A percentile compares a stretch with the other conserved stretches of the same genome.
Conservation (phyloP, 1,139 yeast species). For the Nakaseomyces delphensis region DNA sequence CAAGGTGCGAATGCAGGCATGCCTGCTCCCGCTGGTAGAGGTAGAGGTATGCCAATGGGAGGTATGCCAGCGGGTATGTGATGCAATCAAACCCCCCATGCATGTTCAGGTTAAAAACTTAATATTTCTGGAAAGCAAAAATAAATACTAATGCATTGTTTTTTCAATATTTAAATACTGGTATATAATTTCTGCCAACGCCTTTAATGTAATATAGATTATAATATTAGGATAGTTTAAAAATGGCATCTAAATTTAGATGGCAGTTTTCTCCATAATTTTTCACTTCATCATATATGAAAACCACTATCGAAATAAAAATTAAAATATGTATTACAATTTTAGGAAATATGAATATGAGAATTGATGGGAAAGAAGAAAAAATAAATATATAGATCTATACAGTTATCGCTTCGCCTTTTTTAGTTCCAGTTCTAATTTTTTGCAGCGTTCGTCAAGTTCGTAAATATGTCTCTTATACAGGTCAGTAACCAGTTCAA, state of each 20-base stretch:
- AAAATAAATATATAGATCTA: not conserved
- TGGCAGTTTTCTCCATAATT: no score
- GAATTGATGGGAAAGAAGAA: not conserved
- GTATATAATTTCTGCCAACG: slow-evolving; percentile 2
- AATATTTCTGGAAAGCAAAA: not conserved
- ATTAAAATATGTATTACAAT: not conserved
- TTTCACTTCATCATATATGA: no score
- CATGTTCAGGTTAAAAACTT: no score
- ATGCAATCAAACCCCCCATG: not conserved
- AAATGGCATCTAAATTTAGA: not conserved
- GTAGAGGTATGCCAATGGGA: slow-evolving; percentile 54
- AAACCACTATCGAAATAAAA: no score
- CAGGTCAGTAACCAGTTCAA: slow-evolving; percentile 81
- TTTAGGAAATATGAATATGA: not conserved
- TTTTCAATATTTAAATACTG: not conserved
- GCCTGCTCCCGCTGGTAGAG: slow-evolving; percentile 46
- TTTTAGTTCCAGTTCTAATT: slow-evolving; percentile 15
- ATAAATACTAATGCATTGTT: not conserved
- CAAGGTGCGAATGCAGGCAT: slow-evolving; percentile 46
- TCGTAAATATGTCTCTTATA: slow-evolving; percentile 76
- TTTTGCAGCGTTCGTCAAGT: slow-evolving; percentile 40
- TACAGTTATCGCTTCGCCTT: slow-evolving; percentile 1
- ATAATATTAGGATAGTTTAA: not conserved
- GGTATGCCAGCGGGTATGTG: slow-evolving; percentile 41
- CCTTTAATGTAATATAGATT: not conserved